Evolutionary conservation across 1,284 basidiomycete species (phyloP), one percentile per base, ranked within the genome.

Genomic region (Rhodotorula sp.): DNA sequence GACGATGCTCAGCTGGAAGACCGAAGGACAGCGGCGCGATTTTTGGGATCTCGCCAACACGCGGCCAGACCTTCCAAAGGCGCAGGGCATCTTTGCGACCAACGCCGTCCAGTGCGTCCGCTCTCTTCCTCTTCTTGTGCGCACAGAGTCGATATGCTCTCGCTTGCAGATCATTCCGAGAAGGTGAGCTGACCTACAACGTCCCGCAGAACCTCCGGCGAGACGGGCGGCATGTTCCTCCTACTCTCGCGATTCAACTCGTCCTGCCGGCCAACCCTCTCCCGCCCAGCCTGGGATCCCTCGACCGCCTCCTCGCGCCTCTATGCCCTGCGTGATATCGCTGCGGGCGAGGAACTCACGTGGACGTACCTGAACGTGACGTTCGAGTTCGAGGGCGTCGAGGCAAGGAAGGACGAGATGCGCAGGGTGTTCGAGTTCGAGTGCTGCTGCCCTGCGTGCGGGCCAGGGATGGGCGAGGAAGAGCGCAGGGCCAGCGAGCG

Each of bases 71-170:
- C 64, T 77, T 9, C 77, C 77, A 3, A 17, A 34, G 15, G 73
- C 66, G 12, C 75, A 73, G 50, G 77, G 66, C 7, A 74, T 78
- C 41, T 78, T 78, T 66, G 65, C 74, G n/a, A 77, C 77, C 5
- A 78, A 78, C 57, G 77, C 77, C 22, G 69, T 78, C 17, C 73
- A 72, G 61, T 77, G 60, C 32, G 64, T 62, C 36, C 29, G 1
- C 25, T 17, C 48, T 48, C 37, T 19, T 21, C 54, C 58, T 56
- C 17, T 19, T 29, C 21, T 61, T 34, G 46, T 46, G n/a, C 58
- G 32, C 22, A 12, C 9, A 8, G 3, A 7, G 9, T 50, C 19
- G 19, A 17, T 7, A 0, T 19, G 36, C 3, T 6, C 36, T 17
- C 1, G 50, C 57, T 3, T 6, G 13, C 13, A 9, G 48, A 13